Conservation (phyloP, 805 yeast species). For the Saccharomycopsis javanensis region DNA sequence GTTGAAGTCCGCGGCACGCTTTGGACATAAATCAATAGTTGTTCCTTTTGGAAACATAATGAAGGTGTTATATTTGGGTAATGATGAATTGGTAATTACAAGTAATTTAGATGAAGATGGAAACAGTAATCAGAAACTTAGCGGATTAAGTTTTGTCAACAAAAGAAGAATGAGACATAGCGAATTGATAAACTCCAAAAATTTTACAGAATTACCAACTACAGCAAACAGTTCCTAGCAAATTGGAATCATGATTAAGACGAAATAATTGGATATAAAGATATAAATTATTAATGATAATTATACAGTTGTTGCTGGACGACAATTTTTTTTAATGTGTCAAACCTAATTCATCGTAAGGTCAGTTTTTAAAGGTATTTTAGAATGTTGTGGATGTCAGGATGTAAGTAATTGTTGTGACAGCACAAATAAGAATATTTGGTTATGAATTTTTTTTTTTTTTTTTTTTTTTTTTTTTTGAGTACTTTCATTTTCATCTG, state of each 20-base stretch:
- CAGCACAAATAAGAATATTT: not conserved
- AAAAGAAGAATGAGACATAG: constrained; percentile 30
- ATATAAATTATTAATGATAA: not conserved
- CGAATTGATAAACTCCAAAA: constrained; percentile 6
- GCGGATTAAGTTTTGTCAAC: constrained; percentile 43
- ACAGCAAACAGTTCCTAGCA: not conserved
- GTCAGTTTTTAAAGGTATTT: not conserved
- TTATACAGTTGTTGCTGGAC: not conserved
- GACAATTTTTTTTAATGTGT: not conserved
- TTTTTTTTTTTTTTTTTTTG: not conserved
- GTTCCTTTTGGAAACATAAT: constrained; percentile 66
- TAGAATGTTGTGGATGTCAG: not conserved
- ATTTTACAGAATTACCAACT: constrained; percentile 11
- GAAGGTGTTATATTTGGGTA: constrained; percentile 67
- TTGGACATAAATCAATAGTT: constrained; percentile 71
- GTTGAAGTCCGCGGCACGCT: constrained; percentile 54
- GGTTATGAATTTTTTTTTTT: not conserved
- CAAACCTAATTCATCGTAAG: not conserved
- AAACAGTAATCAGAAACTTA: constrained; percentile 31
- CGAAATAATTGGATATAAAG: not conserved
- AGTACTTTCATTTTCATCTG: too few species aligned
- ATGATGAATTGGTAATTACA: constrained; percentile 53
- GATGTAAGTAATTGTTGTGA: too few species aligned
- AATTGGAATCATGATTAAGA: not conserved
- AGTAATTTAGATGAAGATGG: constrained; percentile 27